These are phyloP conservation scores for Starmera amethionina DNA, from an alignment of 805 yeast species.

Conservation along the genomic window DNA sequence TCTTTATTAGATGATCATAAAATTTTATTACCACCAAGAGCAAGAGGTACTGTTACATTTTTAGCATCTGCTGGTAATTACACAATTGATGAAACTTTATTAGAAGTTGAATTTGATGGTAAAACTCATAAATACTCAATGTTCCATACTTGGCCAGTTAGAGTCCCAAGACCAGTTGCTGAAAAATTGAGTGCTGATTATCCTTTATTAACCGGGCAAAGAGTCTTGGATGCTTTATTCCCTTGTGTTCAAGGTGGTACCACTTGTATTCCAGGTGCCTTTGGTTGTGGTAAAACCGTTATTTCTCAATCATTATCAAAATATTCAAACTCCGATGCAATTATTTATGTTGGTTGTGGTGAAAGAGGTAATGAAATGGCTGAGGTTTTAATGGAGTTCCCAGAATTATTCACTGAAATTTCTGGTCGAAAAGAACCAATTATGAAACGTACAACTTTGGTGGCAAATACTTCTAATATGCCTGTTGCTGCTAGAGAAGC, in stretches of 20 bases:
- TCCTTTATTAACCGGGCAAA: constrained; percentile 96
- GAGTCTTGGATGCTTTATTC: constrained; percentile 95
- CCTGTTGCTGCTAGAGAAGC: constrained; percentile 99
- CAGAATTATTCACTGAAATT: constrained; percentile 87
- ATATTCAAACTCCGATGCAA: constrained; percentile 94
- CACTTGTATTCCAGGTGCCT: constrained; percentile 99
- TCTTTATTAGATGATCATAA: constrained; percentile 88
- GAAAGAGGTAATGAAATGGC: constrained; percentile 99
- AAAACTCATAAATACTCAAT: constrained; percentile 69
- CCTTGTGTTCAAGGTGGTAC: constrained; percentile 99
- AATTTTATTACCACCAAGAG: constrained; percentile 94
- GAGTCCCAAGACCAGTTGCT: constrained; percentile 98
- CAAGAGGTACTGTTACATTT: constrained; percentile 91
- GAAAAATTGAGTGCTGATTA: constrained; percentile 88
- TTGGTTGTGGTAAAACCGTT: constrained; percentile 98
- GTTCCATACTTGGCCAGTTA: constrained; percentile 99
- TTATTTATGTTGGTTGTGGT: constrained; percentile 91
- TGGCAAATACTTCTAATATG: constrained; percentile 98
- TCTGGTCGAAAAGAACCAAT: constrained; percentile 95
- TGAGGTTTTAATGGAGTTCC: constrained; percentile 99
- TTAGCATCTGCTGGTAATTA: constrained; percentile 88
- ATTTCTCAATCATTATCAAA: constrained; percentile 96
- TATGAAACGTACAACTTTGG: constrained; percentile 98
- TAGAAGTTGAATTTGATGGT: constrained; percentile 95
- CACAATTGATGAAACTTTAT: constrained; percentile 76